Conservation (phyloP, 2,329 filamentous ascomycete species). For the Taxawa tesnikishii region DNA sequence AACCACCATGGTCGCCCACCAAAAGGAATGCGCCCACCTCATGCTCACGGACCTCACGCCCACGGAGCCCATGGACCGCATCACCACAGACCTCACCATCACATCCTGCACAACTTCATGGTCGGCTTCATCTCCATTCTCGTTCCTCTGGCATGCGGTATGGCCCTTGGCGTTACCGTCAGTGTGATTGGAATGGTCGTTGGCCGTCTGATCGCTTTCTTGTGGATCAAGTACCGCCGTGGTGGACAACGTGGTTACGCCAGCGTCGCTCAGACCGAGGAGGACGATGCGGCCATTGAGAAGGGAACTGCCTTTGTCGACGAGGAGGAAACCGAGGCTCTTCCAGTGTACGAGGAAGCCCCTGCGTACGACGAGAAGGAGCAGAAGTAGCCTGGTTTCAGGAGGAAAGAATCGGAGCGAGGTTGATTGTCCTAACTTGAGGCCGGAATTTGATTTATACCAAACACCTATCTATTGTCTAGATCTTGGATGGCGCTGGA, state of each 20-base stretch:
- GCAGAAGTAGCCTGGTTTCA: too few species aligned
- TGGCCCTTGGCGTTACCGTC: conserved; percentile 55
- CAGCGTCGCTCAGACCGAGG: conserved; percentile 14
- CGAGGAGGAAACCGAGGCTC: conserved; percentile 10
- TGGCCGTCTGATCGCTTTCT: conserved; percentile 47
- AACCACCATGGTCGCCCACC: conserved; percentile 4
- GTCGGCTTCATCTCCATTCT: conserved; percentile 51
- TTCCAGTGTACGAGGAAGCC: conserved; percentile 20
- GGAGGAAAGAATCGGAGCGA: too few species aligned
- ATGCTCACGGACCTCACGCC: conserved; percentile 11
- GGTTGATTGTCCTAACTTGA: too few species aligned
- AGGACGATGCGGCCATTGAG: conserved; percentile 11
- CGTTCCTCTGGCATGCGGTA: conserved; percentile 55
- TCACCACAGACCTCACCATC: conserved; percentile 18
- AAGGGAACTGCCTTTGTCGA: conserved; percentile 4
- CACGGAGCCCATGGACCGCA: conserved; percentile 9
- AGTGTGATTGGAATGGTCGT: conserved; percentile 56
- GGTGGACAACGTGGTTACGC: conserved; percentile 24
- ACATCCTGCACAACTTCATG: conserved; percentile 27
- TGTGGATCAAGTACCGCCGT: conserved; percentile 45
- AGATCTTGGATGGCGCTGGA: too few species aligned
- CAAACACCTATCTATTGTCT: too few species aligned
- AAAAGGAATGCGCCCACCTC: conserved; percentile 6
- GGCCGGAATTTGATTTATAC: too few species aligned
- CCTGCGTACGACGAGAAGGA: conserved; percentile 19